A percentile compares a stretch with the other conserved stretches of the same genome.
Evolutionary conservation across 2,329 filamentous ascomycete species (phyloP).

Genomic region (Ascochyta lentis): DNA sequence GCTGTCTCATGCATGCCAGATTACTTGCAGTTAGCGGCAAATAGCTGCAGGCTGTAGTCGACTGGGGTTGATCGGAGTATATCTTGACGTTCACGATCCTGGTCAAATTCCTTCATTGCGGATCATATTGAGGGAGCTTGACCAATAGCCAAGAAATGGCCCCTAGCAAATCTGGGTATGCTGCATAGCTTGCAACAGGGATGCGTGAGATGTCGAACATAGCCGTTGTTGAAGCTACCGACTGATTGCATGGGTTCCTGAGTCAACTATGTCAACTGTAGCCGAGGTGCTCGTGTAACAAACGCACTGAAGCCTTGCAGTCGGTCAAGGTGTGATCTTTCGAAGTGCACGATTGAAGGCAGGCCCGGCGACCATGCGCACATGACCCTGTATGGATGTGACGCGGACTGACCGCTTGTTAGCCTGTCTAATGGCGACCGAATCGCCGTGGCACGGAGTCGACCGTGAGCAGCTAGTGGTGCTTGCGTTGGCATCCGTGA

Average conservation of each 20-base stretch:
- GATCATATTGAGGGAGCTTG: not conserved
- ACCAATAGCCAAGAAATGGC: slow-evolving; percentile 2
- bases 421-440: not conserved
- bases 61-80: slow-evolving; percentile 16
- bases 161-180: not conserved
- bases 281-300: slow-evolving; percentile 1
- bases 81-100: slow-evolving; percentile 3
- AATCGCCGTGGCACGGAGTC: slow-evolving; percentile 12
- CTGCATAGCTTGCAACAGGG: not conserved
- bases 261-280: not conserved
- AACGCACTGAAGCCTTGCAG: not conserved
- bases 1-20: slow-evolving; percentile 12
- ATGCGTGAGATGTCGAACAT: slow-evolving; percentile 3
- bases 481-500: slow-evolving; percentile 11
- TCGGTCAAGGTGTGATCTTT: not conserved
- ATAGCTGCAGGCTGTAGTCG: slow-evolving; percentile 4
- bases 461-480: slow-evolving; percentile 16
- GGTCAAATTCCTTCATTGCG: slow-evolving; percentile 1
- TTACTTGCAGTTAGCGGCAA: slow-evolving; percentile 9
- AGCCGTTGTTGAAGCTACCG: not conserved
- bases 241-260: slow-evolving; percentile 11
- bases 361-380: not conserved
- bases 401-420: slow-evolving; percentile 12
- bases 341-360: not conserved
- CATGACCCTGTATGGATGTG: not conserved